phyloP scores from a whole-genome alignment of 352 stramenopile genomes.

The Phytopythium sindhum region DNA sequence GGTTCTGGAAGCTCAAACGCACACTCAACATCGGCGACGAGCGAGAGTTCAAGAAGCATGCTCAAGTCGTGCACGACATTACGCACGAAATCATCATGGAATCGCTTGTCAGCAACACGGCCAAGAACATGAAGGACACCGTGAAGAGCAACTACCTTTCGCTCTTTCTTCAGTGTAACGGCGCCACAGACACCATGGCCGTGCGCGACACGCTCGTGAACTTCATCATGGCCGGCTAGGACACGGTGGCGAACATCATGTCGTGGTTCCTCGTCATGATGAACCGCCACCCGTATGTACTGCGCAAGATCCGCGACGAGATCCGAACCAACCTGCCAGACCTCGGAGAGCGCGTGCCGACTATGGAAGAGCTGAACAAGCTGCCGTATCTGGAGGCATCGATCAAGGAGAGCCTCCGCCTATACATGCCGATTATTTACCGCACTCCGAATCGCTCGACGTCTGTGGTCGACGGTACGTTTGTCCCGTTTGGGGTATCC shows the following conservation, averaged over 20 bases:
- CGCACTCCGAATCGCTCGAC: conserved; percentile 22
- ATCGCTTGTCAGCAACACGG: conserved; percentile 15
- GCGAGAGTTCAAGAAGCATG: conserved; percentile 16
- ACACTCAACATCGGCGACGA: conserved; percentile 29
- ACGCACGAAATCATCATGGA: conserved; percentile 27
- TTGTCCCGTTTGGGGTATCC: neutral
- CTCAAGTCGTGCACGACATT: conserved; percentile 24
- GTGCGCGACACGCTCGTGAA: conserved; percentile 71
- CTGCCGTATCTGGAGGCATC: conserved; percentile 47
- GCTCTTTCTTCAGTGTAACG: conserved; percentile 34
- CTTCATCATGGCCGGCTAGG: conserved; percentile 61
- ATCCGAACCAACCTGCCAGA: conserved; percentile 20
- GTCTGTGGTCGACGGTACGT: neutral
- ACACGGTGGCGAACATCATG: conserved; percentile 61
- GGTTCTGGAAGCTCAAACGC: conserved; percentile 34
- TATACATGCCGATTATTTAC: conserved; percentile 37
- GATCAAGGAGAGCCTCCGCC: conserved; percentile 41
- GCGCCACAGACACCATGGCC: conserved; percentile 18
- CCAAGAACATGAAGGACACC: neutral
- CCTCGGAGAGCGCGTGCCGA: conserved; percentile 17
- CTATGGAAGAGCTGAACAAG: conserved; percentile 27
- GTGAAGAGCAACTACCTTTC: conserved; percentile 29
- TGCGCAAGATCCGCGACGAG: conserved; percentile 37
- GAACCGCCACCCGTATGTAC: conserved; percentile 36
- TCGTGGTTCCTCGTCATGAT: conserved; percentile 73